Evolutionary conservation across 352 stramenopile species (phyloP), one percentile per base, ranked within the genome.

Genomic region (Globisporangium spiculum): DNA sequence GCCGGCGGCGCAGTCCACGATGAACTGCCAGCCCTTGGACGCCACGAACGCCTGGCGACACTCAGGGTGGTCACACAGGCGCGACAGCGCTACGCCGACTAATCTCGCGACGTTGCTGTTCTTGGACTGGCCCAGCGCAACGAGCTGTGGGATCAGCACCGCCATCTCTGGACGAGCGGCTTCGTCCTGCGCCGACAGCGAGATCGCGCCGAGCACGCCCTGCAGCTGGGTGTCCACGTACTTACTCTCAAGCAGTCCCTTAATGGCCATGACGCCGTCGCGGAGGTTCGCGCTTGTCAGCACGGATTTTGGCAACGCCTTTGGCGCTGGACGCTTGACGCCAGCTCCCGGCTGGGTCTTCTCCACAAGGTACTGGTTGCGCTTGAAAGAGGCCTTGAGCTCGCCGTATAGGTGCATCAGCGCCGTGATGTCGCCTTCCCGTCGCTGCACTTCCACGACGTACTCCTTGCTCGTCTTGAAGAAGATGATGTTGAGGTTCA

Each of bases 1-100:
- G 10, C 87, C 87, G 9, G 80, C 84, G 8, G 88, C 88, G 54
- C 79, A 89, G 72, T 89, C 74, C 7, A 96, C 82, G 67, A 96
- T 91, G 67, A 93, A 92, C 70, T 94, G 76, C 88, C 88, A 96
- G 30, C 86, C 86, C 38, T 89, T 79, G 26, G 85, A 96, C 59
- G 84, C 74, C 60, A 96, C 77, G 72, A 96, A 92, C 52, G 81
- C 86, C 69, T 92, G 84, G 61, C 88, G 88, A 61, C 88, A 96
- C 66, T 92, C 83, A 3, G 88, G 83, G 74, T 96, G 84, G 75
- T 96, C 84, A 68, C 88, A 96, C 60, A 96, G 82, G 36, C 80
- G 80, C 57, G 86, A 86, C 44, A 96, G 76, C 16, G 86, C 88
- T 18, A 88, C 87, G 24, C 82, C 85, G 14, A 92, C 83, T 71